Conservation (phyloP, 352 stramenopile species). For the Lagenidium giganteum region DNA sequence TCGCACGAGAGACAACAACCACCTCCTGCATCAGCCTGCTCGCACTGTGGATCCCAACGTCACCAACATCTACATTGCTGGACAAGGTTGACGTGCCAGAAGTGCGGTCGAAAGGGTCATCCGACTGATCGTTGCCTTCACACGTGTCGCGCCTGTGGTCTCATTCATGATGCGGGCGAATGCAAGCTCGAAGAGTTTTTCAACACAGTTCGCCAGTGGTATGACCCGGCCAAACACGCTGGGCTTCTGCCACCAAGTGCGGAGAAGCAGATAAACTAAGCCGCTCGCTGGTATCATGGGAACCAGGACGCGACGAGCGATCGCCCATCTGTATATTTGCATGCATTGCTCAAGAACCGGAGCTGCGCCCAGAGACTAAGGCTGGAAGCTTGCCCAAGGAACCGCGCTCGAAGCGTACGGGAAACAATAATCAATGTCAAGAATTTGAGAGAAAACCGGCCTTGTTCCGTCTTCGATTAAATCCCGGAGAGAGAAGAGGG, state of each 20-base stretch:
- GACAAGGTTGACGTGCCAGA: slow-evolving; percentile 1
- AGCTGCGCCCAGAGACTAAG: too few species aligned
- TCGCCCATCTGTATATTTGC: slow-evolving; percentile 3
- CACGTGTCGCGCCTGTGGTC: background rate
- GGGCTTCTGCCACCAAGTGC: slow-evolving; percentile 1
- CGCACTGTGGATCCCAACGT: slow-evolving; percentile 1
- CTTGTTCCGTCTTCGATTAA: background rate
- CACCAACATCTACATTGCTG: slow-evolving; percentile 1
- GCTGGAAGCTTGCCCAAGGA: too few species aligned
- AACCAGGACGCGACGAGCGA: slow-evolving; percentile 4
- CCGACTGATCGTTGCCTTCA: slow-evolving; percentile 5
- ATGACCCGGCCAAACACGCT: slow-evolving; percentile 2
- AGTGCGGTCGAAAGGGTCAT: slow-evolving; percentile 4
- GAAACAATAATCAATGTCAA: slow-evolving; percentile 1
- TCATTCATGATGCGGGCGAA: slow-evolving; percentile 1
- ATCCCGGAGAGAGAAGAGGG: slow-evolving; percentile 5
- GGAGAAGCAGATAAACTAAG: slow-evolving; percentile 9
- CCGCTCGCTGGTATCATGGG: slow-evolving; percentile 2
- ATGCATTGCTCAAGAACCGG: background rate
- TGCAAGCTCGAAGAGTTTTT: slow-evolving; percentile 1
- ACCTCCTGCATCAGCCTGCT: slow-evolving; percentile 4
- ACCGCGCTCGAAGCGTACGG: background rate
- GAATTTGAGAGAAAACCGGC: background rate
- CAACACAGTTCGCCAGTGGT: slow-evolving; percentile 2
- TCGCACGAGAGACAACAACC: background rate